Base-by-base conservation (phyloP, 192 early-diverging fungal species). In the Thamnidium elegans region DNA sequence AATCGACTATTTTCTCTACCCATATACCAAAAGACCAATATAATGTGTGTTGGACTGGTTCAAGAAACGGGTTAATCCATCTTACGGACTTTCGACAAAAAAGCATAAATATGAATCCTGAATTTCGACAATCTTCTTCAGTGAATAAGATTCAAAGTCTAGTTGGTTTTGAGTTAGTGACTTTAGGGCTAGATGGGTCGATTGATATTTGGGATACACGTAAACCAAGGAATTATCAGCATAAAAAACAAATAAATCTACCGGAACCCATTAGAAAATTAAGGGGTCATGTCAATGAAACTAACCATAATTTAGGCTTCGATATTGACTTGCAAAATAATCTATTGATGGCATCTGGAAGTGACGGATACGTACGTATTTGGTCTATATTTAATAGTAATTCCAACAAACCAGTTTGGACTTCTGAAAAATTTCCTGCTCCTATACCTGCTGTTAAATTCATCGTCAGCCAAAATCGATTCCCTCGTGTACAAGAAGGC, bases 401-500 rank as follows among this genome's bases (percentile, higher is more conserved):
- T 2, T 10, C 20, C 4, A 19, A 48, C 4, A 11, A 59, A 5
- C 58, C 58, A 3, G 23, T 59, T 13, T 59, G 39, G 5, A 59
- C 58, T 15, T 45, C 42, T 20, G 20, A n/a, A 23, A 43, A 45
- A 42, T 59, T 39, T 7, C 32, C 4, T 45, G 39, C 13, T 5
- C 58, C 58, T 43, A 42, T 59, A 13, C 42, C 58, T 26, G 58
- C 42, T 23, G 58, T 13, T 8, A 48, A 48, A 48, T 48, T 48
- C 46, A 39, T 39, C 9, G 9, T 39, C 36, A 39, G 9, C 36
- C 36, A 39, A 39, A 39, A 10, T 39, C 36, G 36, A 9, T 39
- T 39, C 9, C 36, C 36, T 39, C 36, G 36, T 9, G 36, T 39
- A 39, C 36, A 39, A 4, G 36, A 39, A 39, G 36, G 36, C 36